Evolutionary conservation across 495 filamentous ascomycete genomes (phyloP).

Genomic region (Trichoderma parareesei): DNA sequence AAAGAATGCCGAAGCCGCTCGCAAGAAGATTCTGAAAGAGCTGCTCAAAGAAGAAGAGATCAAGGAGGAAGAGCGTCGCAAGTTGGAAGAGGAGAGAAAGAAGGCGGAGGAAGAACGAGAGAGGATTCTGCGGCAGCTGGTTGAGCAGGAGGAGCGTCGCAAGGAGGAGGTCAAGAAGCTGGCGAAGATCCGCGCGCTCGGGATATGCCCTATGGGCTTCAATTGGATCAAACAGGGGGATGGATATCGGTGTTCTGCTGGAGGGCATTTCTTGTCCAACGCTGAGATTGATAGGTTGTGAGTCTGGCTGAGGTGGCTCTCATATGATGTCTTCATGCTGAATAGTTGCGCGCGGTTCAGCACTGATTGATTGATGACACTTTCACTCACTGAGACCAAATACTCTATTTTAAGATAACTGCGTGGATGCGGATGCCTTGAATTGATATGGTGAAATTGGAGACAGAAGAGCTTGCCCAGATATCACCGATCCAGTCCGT

Average conservation of each 20-base stretch:
- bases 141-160: background rate
- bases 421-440: too few species aligned
- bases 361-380: too few species aligned
- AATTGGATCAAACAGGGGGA: constrained; percentile 44
- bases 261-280: constrained; percentile 40
- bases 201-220: constrained; percentile 42
- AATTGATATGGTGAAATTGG: too few species aligned
- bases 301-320: too few species aligned
- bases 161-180: constrained; percentile 34
- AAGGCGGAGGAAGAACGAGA: constrained; percentile 23
- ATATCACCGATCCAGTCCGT: too few species aligned
- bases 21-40: constrained; percentile 18
- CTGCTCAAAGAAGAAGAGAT: constrained; percentile 24
- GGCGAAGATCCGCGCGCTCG: constrained; percentile 40
- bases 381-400: too few species aligned
- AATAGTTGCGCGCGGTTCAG: too few species aligned
- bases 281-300: constrained; percentile 13
- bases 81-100: constrained; percentile 29
- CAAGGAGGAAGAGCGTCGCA: constrained; percentile 24
- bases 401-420: too few species aligned
- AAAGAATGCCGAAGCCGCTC: constrained; percentile 17
- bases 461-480: too few species aligned
- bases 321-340: too few species aligned
- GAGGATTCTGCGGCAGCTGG: background rate
- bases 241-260: constrained; percentile 49